Conservation (phyloP, 192 early-diverging fungal genomes). For the Anaeromyces robustus region DNA sequence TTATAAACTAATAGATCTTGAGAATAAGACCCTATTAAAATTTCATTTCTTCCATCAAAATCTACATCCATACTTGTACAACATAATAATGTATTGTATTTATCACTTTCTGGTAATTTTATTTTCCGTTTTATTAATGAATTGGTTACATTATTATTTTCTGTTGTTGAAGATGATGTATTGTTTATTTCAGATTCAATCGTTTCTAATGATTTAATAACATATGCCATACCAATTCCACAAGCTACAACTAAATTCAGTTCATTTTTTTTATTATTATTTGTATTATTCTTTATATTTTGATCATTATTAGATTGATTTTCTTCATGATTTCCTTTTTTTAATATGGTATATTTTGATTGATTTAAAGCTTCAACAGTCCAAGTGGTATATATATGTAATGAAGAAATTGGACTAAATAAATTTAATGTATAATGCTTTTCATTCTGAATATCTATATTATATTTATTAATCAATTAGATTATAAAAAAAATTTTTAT, state of each 20-base stretch:
- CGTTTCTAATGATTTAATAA: neutral
- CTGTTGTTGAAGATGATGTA: neutral
- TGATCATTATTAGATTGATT: neutral
- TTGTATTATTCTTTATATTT: neutral
- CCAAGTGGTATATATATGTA: neutral
- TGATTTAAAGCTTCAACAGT: neutral
- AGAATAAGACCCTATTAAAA: neutral
- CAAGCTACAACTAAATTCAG: neutral
- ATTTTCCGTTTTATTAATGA: neutral
- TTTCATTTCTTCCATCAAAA: neutral
- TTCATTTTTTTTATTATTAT: neutral
- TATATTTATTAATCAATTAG: too few species aligned
- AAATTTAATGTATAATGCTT: neutral
- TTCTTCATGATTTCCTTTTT: neutral
- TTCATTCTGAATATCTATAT: neutral
- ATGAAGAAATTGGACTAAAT: neutral
- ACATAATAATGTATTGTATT: neutral
- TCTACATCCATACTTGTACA: neutral
- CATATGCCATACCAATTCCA: neutral
- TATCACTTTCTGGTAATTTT: neutral
- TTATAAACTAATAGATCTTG: neutral
- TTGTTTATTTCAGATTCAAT: neutral
- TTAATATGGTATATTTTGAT: neutral
- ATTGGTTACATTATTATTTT: neutral
- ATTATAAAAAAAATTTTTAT: too few species aligned